Base-by-base conservation (phyloP, 192 early-diverging fungal genomes). In the Backusella mclennaniae region DNA sequence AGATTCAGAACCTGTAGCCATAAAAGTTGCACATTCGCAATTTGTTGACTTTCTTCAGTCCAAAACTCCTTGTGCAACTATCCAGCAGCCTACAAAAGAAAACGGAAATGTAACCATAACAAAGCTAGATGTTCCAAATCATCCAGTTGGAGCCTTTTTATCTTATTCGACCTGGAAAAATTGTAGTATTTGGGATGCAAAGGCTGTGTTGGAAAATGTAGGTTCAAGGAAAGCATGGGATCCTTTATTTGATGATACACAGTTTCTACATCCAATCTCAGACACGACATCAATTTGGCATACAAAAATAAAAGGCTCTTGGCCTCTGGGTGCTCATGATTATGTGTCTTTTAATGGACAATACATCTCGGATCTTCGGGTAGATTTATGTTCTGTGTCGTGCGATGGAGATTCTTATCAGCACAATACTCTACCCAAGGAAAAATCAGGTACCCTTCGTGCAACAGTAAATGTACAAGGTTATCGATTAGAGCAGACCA, bases 151-250 rank as follows among this genome's bases (percentile, higher is more conserved):
- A 0, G 83, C 79, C 39, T 73, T 83, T 67, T 76, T 80, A 41
- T 80, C 82, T 38, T 81, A 87, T 26, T 74, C 83, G 35, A 35
- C 78, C 1, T 87, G 84, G 76, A 76, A 84, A 35, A 69, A 80
- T 38, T 87, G 82, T 35, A 76, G 80, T 41, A 83, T 87, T 41
- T 87, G 85, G 85, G 85, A 87, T 46, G 75, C 80, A 35, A 87
- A 87, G 69, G 85, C 85, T 2, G 82, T 78, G 9, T 35, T 87
- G 15, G 83, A 83, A 35, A 84, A 84, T 80, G 39, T 77, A 11
- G 78, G 80, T 12, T 77, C 84, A 12, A 71, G 82, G 11, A 82
- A 83, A 42, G 77, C 80, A 35, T 85, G 84, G 80, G 81, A 77
- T 80, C 76, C 76, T 35, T 73, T 81, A 77, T 83, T 86, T 78